A percentile compares a stretch with the other conserved stretches of the same genome.
phyloP scores from a whole-genome alignment of 2,329 filamentous ascomycete genomes.

The Alternaria viburni region DNA sequence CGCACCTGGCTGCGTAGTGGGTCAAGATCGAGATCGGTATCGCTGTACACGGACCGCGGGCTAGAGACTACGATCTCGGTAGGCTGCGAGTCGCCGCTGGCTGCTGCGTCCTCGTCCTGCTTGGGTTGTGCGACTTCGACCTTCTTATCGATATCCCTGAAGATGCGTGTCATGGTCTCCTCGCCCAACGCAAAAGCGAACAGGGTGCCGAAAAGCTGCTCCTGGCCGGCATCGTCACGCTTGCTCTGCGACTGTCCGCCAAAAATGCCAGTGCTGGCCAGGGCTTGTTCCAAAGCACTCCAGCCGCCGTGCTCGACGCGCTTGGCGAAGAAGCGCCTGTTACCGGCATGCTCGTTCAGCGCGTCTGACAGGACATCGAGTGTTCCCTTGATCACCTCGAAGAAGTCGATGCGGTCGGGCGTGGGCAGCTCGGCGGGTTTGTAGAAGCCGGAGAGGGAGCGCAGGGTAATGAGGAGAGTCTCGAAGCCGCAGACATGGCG shows the following conservation, averaged over 20 bases:
- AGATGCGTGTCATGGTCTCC: constrained; percentile 73
- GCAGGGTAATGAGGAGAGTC: constrained; percentile 71
- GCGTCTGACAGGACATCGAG: constrained; percentile 76
- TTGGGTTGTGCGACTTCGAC: constrained; percentile 21
- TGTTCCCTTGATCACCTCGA: constrained; percentile 73
- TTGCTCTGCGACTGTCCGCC: constrained; percentile 40
- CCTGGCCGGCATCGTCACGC: constrained; percentile 52
- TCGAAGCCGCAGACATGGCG: constrained; percentile 81
- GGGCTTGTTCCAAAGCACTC: constrained; percentile 74
- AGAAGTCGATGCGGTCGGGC: constrained; percentile 69
- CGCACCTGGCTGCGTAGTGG: constrained; percentile 39
- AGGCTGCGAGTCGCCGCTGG: constrained; percentile 10
- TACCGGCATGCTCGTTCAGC: constrained; percentile 81
- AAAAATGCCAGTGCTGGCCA: constrained; percentile 68
- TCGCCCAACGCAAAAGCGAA: constrained; percentile 82
- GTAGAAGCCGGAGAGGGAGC: constrained; percentile 77
- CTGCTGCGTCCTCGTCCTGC: constrained; percentile 8
- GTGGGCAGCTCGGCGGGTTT: constrained; percentile 67
- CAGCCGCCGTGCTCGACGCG: constrained; percentile 79
- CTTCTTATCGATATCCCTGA: constrained; percentile 52
- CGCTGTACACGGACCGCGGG: constrained; percentile 34
- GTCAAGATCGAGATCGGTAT: constrained; percentile 36
- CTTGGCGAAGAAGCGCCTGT: constrained; percentile 83
- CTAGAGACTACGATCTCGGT: constrained; percentile 35
- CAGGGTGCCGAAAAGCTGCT: constrained; percentile 83